phyloP scores from a whole-genome alignment of 306 rosid species.

The Cyamopsis tetragonoloba region DNA sequence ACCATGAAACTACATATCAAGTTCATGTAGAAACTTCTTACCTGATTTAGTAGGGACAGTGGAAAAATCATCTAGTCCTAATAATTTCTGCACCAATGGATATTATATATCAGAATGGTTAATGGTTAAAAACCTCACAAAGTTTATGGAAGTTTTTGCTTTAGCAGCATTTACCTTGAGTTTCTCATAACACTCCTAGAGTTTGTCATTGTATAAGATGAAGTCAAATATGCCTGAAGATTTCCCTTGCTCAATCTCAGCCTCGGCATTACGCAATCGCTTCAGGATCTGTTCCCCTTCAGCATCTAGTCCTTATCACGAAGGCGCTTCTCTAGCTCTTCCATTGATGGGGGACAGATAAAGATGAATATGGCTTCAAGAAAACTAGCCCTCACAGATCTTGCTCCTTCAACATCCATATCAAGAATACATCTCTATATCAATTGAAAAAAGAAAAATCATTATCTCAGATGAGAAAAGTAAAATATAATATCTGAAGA shows the following conservation, averaged over 20 bases:
- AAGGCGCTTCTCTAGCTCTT: conserved; percentile 93
- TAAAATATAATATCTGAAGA: not conserved
- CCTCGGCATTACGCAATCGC: conserved; percentile 72
- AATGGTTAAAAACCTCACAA: not conserved
- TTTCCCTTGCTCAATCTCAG: conserved; percentile 79
- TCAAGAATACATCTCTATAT: conserved; percentile 91
- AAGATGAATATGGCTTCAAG: conserved; percentile 84
- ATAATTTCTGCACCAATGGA: conserved; percentile 47
- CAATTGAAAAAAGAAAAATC: conserved; percentile 11
- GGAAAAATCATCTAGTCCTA: conserved; percentile 61
- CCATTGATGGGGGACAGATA: conserved; percentile 82
- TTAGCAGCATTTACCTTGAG: conserved; percentile 57
- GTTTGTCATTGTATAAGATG: conserved; percentile 70
- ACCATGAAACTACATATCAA: not conserved
- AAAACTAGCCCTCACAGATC: conserved; percentile 71
- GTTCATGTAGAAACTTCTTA: conserved; percentile 26
- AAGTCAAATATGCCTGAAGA: conserved; percentile 68
- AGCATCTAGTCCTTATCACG: conserved; percentile 87
- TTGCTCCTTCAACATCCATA: conserved; percentile 98
- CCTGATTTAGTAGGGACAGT: conserved; percentile 42
- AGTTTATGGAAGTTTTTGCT: not conserved
- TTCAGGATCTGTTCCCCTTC: conserved; percentile 90
- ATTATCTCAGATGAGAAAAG: conserved; percentile 7
- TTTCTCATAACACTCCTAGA: conserved; percentile 60
- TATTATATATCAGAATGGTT: conserved; percentile 22